phyloP scores from a whole-genome alignment of 371 early-diverging fungal genomes.

The Phascolomyces articulosus region DNA sequence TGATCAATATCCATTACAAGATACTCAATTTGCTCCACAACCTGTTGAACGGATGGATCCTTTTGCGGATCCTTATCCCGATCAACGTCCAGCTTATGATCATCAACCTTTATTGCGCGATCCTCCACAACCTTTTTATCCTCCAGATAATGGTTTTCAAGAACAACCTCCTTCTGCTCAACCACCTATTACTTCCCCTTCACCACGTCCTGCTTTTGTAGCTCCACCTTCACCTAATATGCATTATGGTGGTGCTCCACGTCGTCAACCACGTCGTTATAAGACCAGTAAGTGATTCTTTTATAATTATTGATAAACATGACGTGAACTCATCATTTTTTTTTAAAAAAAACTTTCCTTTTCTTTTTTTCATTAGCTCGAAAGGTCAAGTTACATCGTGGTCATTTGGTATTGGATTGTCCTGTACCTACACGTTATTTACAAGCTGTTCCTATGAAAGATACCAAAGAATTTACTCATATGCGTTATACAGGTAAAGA shows the following conservation, averaged over 20 bases:
- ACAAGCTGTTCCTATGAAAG: conserved; percentile 57
- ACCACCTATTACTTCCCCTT: conserved; percentile 1
- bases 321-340: no score
- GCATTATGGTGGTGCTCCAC: conserved; percentile 58
- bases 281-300: conserved; percentile 51
- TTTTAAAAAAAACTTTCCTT: not conserved
- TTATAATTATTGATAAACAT: no score
- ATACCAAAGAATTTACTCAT: conserved; percentile 72
- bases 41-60: conserved; percentile 38
- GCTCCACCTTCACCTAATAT: conserved; percentile 32
- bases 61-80: conserved; percentile 45
- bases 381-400: conserved; percentile 68
- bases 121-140: conserved; percentile 18
- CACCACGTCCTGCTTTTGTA: conserved; percentile 5
- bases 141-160: conserved; percentile 2
- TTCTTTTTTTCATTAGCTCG: conserved; percentile 20
- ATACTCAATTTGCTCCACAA: conserved; percentile 43
- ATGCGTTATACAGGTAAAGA: conserved; percentile 71
- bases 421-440: conserved; percentile 72
- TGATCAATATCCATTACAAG: conserved; percentile 47
- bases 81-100: conserved; percentile 20
- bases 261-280: conserved; percentile 60
- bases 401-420: conserved; percentile 79
- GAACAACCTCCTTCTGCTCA: conserved; percentile 6
- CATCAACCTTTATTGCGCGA: conserved; percentile 33